Base-by-base conservation (phyloP, 441 rosid genomes). In the Brassica balearica region DNA sequence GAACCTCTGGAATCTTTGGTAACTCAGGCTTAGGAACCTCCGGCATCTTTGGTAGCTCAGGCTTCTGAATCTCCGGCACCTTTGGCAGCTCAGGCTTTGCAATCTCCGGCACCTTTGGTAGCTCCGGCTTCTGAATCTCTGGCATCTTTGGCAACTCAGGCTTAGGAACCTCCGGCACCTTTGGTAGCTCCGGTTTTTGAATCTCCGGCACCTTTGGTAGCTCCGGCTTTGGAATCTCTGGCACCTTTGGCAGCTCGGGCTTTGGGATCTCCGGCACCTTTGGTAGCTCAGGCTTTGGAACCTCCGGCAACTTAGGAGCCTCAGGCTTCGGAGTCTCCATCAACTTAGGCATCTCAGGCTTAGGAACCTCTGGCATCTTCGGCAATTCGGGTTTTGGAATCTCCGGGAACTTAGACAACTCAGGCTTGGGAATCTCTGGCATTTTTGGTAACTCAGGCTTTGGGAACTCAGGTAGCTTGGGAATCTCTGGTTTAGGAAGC, bases 301-400 rank as follows among this genome's bases (percentile, higher is more conserved):
- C 15, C 20, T 70, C 80, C 8, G 83, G 71, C 51, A 72, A 23
- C 48, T 80, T 80, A 8, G 79, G 36, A 29, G 71, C 22, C 25
- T 80, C 83, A 1, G 76, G 81, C 46, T 6, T 77, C 65, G 53
- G 80, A 14, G 83, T n/a, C 25, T 81, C 82, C 2, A 83, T 85
- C 0, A 84, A 0, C 36, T 70, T 51, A 0, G 82, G 53, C 1
- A 67, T 2, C 4, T 75, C 77, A 9, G 66, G 82, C 11, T 75
- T 69, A 5, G 80, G 4, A 8, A 71, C 0, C 8, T 82, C 79
- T 0, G 82, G 83, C n/a, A 80, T 0, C 5, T 77, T 59, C 0
- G 84, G 76, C 1, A 72, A 1, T 5, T 78, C 79, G 0, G 75
- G 84, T 7, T 83, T 72, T 0, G 53, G 78, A 25, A 77, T 15